Conservation (phyloP, 352 stramenopile genomes). For the Globisporangium megalacanthum region DNA sequence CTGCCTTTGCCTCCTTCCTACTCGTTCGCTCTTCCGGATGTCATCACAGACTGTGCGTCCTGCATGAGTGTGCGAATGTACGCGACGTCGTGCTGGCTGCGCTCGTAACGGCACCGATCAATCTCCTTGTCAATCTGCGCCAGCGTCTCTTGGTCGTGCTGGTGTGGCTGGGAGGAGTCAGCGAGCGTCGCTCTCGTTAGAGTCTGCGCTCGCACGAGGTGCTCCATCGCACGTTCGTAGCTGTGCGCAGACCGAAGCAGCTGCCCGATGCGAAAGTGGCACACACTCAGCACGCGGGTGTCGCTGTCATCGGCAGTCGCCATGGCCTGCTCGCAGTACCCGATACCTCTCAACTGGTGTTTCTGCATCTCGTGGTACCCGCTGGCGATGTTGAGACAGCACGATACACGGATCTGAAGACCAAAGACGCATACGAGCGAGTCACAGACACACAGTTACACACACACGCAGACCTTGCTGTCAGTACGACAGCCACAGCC, state of each 20-base stretch:
- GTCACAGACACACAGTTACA: not conserved
- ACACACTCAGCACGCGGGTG: conserved; percentile 11
- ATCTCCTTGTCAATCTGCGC: conserved; percentile 40
- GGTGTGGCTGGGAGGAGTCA: not conserved
- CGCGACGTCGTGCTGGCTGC: conserved; percentile 46
- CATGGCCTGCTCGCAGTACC: conserved; percentile 42
- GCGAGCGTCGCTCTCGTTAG: conserved; percentile 9
- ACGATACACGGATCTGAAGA: conserved; percentile 33
- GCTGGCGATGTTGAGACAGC: conserved; percentile 58
- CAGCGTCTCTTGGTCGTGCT: conserved; percentile 1
- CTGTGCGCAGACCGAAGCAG: conserved; percentile 37
- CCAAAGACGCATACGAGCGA: not conserved
- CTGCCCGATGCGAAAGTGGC: conserved; percentile 49
- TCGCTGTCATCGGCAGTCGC: conserved; percentile 5
- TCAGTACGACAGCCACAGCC: not conserved
- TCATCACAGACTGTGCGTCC: not conserved
- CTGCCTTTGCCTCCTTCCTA: not conserved
- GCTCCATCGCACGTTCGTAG: conserved; percentile 43
- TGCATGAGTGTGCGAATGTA: conserved; percentile 33
- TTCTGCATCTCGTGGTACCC: conserved; percentile 63
- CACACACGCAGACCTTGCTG: not conserved
- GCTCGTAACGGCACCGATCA: conserved; percentile 60
- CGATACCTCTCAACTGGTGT: conserved; percentile 25
- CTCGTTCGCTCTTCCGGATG: not conserved
- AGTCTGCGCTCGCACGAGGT: conserved; percentile 5